These are phyloP conservation scores for Loxodes magnus DNA, from an alignment of 73 alveolate genomes.

Conservation along the genomic window DNA sequence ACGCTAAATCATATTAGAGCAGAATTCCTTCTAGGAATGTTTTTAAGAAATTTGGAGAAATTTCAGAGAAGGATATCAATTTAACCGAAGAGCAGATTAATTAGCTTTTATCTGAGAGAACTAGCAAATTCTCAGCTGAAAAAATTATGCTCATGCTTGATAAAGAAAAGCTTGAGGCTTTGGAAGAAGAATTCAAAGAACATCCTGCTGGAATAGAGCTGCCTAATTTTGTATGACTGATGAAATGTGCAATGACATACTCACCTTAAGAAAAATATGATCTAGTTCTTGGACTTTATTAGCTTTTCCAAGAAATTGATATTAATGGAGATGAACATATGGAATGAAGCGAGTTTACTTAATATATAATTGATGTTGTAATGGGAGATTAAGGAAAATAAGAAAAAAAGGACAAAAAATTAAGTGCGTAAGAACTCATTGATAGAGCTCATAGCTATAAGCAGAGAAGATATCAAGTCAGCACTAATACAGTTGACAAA, in stretches of 20 bases:
- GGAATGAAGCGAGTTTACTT: conserved; percentile 70
- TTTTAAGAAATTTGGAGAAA: too few relatives aligned
- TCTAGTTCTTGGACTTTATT: conserved; percentile 60
- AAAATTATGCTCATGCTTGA: conserved; percentile 94
- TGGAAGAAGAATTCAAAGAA: conserved; percentile 81
- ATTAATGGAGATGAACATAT: conserved; percentile 73
- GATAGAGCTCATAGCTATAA: conserved; percentile 37
- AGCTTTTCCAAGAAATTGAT: conserved; percentile 61
- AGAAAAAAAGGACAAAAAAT: conserved; percentile 34
- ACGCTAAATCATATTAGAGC: too few relatives aligned
- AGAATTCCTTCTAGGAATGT: too few relatives aligned
- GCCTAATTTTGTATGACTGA: conserved; percentile 58
- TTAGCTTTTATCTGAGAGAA: too few relatives aligned
- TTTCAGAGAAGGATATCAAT: too few relatives aligned
- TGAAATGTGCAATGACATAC: conserved; percentile 62
- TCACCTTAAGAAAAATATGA: conserved; percentile 52
- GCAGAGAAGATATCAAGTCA: conserved; percentile 44
- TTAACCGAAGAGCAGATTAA: too few relatives aligned
- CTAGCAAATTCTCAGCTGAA: conserved; percentile 27
- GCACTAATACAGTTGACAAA: conserved; percentile 25
- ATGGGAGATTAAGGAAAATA: conserved; percentile 50
- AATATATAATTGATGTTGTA: conserved; percentile 69
- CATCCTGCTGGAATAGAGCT: conserved; percentile 86
- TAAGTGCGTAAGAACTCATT: conserved; percentile 27
- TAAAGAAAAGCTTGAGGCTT: conserved; percentile 79